phyloP scores from a whole-genome alignment of 345 rosid species.

The Hypericum androsaemum region DNA sequence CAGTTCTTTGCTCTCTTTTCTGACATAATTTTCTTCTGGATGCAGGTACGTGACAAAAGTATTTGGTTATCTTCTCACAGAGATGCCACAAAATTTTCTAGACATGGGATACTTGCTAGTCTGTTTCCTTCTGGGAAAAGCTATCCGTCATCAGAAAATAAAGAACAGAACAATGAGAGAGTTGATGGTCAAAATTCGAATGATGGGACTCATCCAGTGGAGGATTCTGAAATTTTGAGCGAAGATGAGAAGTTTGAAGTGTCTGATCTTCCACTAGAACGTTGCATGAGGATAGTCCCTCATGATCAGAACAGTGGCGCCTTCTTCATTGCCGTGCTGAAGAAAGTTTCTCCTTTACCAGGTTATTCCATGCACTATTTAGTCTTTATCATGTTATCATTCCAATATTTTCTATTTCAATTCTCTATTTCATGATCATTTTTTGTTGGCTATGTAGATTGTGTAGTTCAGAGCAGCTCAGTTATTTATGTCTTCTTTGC shows the following conservation, averaged over 20 bases:
- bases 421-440: background rate
- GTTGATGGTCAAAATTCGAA: constrained; percentile 20
- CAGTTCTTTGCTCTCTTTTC: too few relatives aligned
- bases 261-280: constrained; percentile 66
- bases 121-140: constrained; percentile 79
- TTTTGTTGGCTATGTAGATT: background rate
- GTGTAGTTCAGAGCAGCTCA: background rate
- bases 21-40: background rate
- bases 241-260: constrained; percentile 44
- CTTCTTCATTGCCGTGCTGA: constrained; percentile 79
- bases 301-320: constrained; percentile 97
- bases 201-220: constrained; percentile 16
- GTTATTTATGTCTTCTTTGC: background rate
- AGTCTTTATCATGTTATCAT: background rate
- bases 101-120: constrained; percentile 46
- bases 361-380: constrained; percentile 26
- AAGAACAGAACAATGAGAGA: constrained; percentile 22
- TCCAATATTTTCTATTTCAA: background rate
- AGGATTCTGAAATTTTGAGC: constrained; percentile 16
- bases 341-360: constrained; percentile 63
- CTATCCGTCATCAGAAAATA: constrained; percentile 17
- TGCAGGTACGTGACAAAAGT: constrained; percentile 62
- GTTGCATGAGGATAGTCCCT: constrained; percentile 85
- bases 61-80: constrained; percentile 66
- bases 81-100: constrained; percentile 42